Percentiles rank a stretch among this genome's conserved stretches.
Conservation (phyloP, 306 rosid genomes). For the Geum urbanum region DNA sequence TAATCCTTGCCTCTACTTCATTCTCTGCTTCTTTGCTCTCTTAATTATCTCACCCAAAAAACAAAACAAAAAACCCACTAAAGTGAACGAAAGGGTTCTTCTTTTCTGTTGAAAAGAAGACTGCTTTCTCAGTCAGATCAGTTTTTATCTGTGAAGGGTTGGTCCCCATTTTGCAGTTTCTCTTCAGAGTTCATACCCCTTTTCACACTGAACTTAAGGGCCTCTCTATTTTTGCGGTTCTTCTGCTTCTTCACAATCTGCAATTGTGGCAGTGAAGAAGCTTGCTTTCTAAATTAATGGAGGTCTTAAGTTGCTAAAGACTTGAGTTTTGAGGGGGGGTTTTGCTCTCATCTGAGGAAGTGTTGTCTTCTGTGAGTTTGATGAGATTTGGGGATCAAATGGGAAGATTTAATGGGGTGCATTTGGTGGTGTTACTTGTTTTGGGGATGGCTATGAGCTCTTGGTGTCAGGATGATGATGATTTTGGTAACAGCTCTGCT, state of each 20-base stretch:
- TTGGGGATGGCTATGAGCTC: slow-evolving; percentile 39
- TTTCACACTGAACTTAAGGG: slow-evolving; percentile 21
- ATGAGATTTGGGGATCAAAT: slow-evolving; percentile 33
- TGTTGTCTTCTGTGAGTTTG: slow-evolving; percentile 20
- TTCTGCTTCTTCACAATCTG: background rate
- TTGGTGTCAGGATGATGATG: slow-evolving; percentile 44
- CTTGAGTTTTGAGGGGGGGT: slow-evolving; percentile 14
- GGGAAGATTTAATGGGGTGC: slow-evolving; percentile 41
- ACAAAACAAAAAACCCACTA: no score
- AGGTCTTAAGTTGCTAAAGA: slow-evolving; percentile 31
- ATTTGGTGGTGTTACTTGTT: slow-evolving; percentile 39
- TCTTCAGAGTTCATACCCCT: slow-evolving; percentile 15
- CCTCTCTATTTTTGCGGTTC: slow-evolving; percentile 20
- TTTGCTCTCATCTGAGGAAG: slow-evolving; percentile 19
- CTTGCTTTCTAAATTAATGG: slow-evolving; percentile 32
- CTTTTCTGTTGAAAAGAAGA: slow-evolving; percentile 31
- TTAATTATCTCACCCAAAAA: slow-evolving; percentile 12
- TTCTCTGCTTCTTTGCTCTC: background rate
- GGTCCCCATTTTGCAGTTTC: slow-evolving; percentile 28
- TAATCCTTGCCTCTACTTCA: slow-evolving; percentile 10
- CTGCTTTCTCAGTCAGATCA: slow-evolving; percentile 35
- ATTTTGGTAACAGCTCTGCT: slow-evolving; percentile 44
- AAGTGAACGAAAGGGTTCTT: slow-evolving; percentile 31
- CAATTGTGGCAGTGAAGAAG: slow-evolving; percentile 17
- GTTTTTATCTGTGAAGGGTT: slow-evolving; percentile 23